Conservation (phyloP, 306 rosid species). For the Pterocarpus santalinus region DNA sequence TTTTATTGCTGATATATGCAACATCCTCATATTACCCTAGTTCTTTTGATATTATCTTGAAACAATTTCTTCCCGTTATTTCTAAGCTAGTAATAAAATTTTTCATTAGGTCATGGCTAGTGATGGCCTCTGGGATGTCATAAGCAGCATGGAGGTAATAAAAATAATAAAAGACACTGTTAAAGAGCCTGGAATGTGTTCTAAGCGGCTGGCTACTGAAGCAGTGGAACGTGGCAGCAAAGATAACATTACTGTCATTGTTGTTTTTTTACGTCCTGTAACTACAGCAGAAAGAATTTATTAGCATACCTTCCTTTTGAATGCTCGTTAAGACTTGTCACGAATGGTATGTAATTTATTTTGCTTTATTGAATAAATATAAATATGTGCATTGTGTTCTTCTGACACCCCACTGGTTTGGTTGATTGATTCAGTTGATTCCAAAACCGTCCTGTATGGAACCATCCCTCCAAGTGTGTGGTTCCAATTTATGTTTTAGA, state of each 20-base stretch:
- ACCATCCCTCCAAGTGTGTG: not conserved
- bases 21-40: not conserved
- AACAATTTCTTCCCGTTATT: not conserved
- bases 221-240: conserved; percentile 92
- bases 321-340: not conserved
- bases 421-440: not conserved
- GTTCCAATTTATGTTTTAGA: no score
- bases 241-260: conserved; percentile 89
- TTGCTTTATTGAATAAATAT: not conserved
- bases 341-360: not conserved
- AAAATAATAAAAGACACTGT: conserved; percentile 80
- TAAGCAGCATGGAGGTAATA: conserved; percentile 75
- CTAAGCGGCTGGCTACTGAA: conserved; percentile 91
- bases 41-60: conserved; percentile 10
- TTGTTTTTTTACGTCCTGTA: conserved; percentile 78
- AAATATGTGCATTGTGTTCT: not conserved
- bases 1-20: conserved; percentile 3
- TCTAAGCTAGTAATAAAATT: conserved; percentile 1
- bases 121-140: conserved; percentile 94
- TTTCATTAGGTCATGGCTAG: conserved; percentile 84
- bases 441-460: not conserved
- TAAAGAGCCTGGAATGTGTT: conserved; percentile 94
- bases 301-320: conserved; percentile 46
- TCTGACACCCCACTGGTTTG: not conserved
- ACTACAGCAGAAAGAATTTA: conserved; percentile 92